Base-by-base conservation (phyloP, 2,329 filamentous ascomycete species). In the Calonectria honghensis region DNA sequence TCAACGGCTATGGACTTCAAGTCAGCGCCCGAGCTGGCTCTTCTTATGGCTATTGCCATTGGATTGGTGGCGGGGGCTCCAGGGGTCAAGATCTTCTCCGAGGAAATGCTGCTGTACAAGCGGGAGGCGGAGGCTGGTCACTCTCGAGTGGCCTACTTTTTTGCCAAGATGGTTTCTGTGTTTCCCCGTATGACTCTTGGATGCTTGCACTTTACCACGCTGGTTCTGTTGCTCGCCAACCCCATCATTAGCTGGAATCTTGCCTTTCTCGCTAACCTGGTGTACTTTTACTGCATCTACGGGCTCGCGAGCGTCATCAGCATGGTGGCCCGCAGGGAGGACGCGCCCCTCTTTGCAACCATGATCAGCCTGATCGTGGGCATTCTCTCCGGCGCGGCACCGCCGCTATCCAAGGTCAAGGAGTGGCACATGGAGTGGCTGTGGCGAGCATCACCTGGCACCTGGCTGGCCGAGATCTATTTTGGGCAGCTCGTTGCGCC, bases 261-360 rank as follows among this genome's bases (percentile, higher is more conserved):
- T 13, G 88, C 88, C 32, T 91, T 89, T 79, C 68, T 85, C 18
- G 86, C 85, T 9, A 91, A 91, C 71, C 78, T 91, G 59, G 74
- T 88, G 13, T 92, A 91, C 82, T 91, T 91, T 78, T 92, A 88
- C 83, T 89, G 88, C 78, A 89, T 92, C 66, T 92, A 91, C 79
- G 90, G 90, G 0, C 84, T 92, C 9, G 87, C 90, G 0, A 88
- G 86, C 41, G 83, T 85, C 37, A 81, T 91, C 20, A 89, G 87
- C 72, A 91, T 92, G 89, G 78, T 91, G 1, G 86, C 88, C 29
- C 86, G 88, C 27, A 83, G 90, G 10, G 90, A 92, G 80, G 89
- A 92, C 73, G 90, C 90, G 0, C 90, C 90, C 0, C 82, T 92
- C 0, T 81, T 91, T 9, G 89, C 90, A 1, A 89, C 90, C 13